Conservation (phyloP, 106 monocot genomes). For the Dendrobium catenatum region DNA sequence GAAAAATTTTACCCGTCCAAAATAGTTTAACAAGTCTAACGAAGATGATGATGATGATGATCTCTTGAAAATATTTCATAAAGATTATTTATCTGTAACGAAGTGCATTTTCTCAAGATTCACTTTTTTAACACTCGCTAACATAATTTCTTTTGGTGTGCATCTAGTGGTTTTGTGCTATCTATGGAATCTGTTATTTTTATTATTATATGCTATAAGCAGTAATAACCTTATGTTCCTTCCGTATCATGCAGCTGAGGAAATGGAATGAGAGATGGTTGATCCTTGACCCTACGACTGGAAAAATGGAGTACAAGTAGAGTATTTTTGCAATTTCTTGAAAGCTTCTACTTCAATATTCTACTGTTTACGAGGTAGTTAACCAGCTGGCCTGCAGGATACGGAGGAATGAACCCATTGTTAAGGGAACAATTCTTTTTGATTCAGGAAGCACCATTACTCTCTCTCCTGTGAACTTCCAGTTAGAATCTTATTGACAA, state of each 20-base stretch:
- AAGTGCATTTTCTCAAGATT: neutral
- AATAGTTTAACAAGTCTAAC: neutral
- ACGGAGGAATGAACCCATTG: constrained; percentile 54
- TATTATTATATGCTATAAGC: neutral
- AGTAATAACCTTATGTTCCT: neutral
- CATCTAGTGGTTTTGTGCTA: neutral
- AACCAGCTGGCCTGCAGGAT: constrained; percentile 30
- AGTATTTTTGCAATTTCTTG: neutral
- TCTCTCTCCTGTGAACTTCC: constrained; percentile 86
- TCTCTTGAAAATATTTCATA: neutral
- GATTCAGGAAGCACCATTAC: constrained; percentile 86
- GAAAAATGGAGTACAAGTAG: constrained; percentile 99
- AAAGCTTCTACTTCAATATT: neutral
- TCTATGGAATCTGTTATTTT: neutral
- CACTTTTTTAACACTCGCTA: neutral
- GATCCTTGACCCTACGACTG: constrained; percentile 88
- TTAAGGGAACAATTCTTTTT: constrained; percentile 80
- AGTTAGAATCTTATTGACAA: constrained; percentile 34
- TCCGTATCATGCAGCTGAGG: constrained; percentile 49
- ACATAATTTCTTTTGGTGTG: neutral
- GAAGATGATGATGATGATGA: neutral
- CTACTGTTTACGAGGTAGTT: neutral
- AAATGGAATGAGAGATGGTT: constrained; percentile 98
- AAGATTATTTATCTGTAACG: neutral
- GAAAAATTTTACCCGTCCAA: neutral